phyloP scores from a whole-genome alignment of 768 basidiomycete species.

The Mycena haematopus region DNA sequence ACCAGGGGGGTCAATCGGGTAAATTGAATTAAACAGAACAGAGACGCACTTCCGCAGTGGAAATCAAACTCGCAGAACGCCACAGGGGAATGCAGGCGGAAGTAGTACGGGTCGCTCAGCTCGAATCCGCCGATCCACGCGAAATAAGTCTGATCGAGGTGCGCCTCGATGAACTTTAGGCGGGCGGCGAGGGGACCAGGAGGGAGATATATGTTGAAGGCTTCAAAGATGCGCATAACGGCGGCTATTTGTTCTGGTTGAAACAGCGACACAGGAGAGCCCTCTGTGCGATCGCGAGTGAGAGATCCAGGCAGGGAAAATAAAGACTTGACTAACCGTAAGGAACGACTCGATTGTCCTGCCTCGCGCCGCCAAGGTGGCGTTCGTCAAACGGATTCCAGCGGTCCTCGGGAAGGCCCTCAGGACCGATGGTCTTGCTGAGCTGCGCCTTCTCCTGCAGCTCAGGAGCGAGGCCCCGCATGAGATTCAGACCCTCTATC shows the following conservation, averaged over 20 bases:
- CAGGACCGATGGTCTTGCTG: constrained; percentile 1
- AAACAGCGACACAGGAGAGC: constrained; percentile 4
- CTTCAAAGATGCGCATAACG: constrained; percentile 5
- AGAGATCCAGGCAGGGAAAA: too few species aligned
- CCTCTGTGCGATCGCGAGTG: constrained; percentile 1
- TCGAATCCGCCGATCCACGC: constrained; percentile 5
- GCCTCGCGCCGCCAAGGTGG: constrained; percentile 7
- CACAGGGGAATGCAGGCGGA: background rate
- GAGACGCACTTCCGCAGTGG: constrained; percentile 9
- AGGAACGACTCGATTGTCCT: constrained; percentile 3
- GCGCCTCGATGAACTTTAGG: background rate
- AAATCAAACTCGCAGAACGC: constrained; percentile 6
- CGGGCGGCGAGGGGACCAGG: background rate
- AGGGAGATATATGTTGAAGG: constrained; percentile 2
- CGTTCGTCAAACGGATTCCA: constrained; percentile 12
- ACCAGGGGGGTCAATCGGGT: background rate
- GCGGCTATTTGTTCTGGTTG: background rate
- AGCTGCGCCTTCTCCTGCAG: constrained; percentile 3
- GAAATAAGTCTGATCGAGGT: constrained; percentile 4
- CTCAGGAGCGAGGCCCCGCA: background rate
- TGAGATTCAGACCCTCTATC: constrained; percentile 1
- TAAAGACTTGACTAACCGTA: background rate
- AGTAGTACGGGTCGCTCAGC: constrained; percentile 8
- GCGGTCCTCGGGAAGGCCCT: background rate
- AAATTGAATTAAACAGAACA: background rate